Conservation (phyloP, 2,329 filamentous ascomycete species). For the Penicillium expansum region DNA sequence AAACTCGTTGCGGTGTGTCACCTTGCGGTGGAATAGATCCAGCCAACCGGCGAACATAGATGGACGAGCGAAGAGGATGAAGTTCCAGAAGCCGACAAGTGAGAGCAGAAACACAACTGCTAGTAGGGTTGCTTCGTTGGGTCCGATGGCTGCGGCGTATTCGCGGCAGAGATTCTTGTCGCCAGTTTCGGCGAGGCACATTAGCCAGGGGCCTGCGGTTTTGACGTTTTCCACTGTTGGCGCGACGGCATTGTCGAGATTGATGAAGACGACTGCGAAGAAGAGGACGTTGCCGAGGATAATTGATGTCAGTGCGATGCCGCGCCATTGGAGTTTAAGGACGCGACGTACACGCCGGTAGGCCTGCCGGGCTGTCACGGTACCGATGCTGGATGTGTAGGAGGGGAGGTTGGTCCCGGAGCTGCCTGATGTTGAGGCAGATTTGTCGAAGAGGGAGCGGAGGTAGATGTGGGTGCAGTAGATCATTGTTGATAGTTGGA, state of each 20-base stretch:
- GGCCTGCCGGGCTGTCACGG: slow-evolving; percentile 80
- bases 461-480: slow-evolving; percentile 97
- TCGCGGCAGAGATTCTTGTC: slow-evolving; percentile 66
- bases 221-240: slow-evolving; percentile 54
- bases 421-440: slow-evolving; percentile 56
- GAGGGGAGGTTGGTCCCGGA: slow-evolving; percentile 64
- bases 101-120: slow-evolving; percentile 80
- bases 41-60: slow-evolving; percentile 85
- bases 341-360: slow-evolving; percentile 84
- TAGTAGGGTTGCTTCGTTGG: slow-evolving; percentile 72
- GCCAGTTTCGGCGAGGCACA: slow-evolving; percentile 63
- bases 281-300: slow-evolving; percentile 91
- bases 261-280: slow-evolving; percentile 88
- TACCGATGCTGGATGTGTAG: slow-evolving; percentile 71
- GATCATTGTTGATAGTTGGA: slow-evolving; percentile 78
- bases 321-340: slow-evolving; percentile 89
- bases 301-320: slow-evolving; percentile 82
- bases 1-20: slow-evolving; percentile 65
- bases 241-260: slow-evolving; percentile 71
- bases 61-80: slow-evolving; percentile 75
- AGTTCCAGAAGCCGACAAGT: slow-evolving; percentile 81
- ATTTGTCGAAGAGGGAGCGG: slow-evolving; percentile 72
- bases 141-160: slow-evolving; percentile 60
- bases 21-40: slow-evolving; percentile 56
- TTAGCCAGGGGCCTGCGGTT: slow-evolving; percentile 64